phyloP scores from a whole-genome alignment of 768 basidiomycete genomes.

The Pholiota microspora region DNA sequence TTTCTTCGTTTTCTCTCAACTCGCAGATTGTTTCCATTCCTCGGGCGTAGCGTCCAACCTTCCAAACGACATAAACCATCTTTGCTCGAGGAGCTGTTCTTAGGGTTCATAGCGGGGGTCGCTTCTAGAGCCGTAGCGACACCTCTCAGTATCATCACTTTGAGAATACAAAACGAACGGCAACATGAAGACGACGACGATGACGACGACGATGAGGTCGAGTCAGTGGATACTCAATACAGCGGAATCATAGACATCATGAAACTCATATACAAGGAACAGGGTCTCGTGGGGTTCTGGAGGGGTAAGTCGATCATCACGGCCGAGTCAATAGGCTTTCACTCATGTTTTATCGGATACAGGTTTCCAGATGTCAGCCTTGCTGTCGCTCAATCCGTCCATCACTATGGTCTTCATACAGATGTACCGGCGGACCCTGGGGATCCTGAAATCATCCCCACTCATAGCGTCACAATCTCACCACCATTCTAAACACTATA shows the following conservation, averaged over 20 bases:
- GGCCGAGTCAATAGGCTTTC: not conserved
- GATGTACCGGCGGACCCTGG: conserved; percentile 40
- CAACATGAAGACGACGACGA: conserved; percentile 30
- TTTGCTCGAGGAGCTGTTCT: conserved; percentile 45
- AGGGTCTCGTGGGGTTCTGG: conserved; percentile 57
- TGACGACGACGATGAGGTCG: not conserved
- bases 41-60: conserved; percentile 2
- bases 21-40: conserved; percentile 24
- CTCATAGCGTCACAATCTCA: not conserved
- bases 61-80: conserved; percentile 29
- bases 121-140: conserved; percentile 52
- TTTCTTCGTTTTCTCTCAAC: conserved; percentile 41
- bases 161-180: conserved; percentile 47
- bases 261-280: conserved; percentile 41
- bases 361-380: conserved; percentile 51
- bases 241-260: conserved; percentile 30
- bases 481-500: conserved; percentile 9
- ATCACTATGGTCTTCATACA: conserved; percentile 57
- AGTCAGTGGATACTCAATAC: conserved; percentile 14
- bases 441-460: conserved; percentile 21
- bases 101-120: conserved; percentile 58
- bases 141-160: conserved; percentile 55
- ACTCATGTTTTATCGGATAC: not conserved
- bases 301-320: conserved; percentile 33
- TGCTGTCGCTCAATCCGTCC: conserved; percentile 56